Evolutionary conservation across 2,329 filamentous ascomycete genomes (phyloP).

Genomic region (Pseudogymnoascus sp.): DNA sequence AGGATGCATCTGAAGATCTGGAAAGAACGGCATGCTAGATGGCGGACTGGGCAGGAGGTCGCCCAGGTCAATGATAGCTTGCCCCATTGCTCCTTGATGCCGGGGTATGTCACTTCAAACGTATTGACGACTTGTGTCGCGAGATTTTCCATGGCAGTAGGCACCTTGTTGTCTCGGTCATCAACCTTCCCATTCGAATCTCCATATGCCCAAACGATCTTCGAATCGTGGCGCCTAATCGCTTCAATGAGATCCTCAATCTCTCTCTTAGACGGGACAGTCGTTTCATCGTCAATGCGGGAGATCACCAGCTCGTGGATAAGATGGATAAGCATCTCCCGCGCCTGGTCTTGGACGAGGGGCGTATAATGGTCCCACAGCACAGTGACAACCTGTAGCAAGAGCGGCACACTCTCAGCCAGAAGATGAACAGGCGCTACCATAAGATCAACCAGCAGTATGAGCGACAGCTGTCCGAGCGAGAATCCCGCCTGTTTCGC

Average conservation of each 20-base stretch:
- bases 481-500: slow-evolving; percentile 92
- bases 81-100: slow-evolving; percentile 85
- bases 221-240: slow-evolving; percentile 73
- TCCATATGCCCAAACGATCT: slow-evolving; percentile 89
- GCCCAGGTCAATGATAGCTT: slow-evolving; percentile 89
- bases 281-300: slow-evolving; percentile 55
- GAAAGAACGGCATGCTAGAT: slow-evolving; percentile 93
- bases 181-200: slow-evolving; percentile 77
- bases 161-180: slow-evolving; percentile 70
- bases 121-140: slow-evolving; percentile 75
- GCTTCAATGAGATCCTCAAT: slow-evolving; percentile 85
- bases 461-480: slow-evolving; percentile 83
- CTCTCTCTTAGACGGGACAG: slow-evolving; percentile 54
- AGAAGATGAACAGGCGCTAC: slow-evolving; percentile 79
- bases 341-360: slow-evolving; percentile 89
- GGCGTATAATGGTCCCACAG: slow-evolving; percentile 97
- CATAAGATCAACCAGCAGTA: slow-evolving; percentile 91
- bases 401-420: slow-evolving; percentile 70
- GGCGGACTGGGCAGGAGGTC: slow-evolving; percentile 89
- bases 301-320: slow-evolving; percentile 91
- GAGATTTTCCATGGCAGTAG: slow-evolving; percentile 77
- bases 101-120: slow-evolving; percentile 76
- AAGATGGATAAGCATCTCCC: slow-evolving; percentile 95
- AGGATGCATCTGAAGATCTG: slow-evolving; percentile 94
- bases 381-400: slow-evolving; percentile 86